These are phyloP conservation scores for Neurospora sp. DNA, from an alignment of 495 filamentous ascomycete genomes.

Conservation along the genomic window DNA sequence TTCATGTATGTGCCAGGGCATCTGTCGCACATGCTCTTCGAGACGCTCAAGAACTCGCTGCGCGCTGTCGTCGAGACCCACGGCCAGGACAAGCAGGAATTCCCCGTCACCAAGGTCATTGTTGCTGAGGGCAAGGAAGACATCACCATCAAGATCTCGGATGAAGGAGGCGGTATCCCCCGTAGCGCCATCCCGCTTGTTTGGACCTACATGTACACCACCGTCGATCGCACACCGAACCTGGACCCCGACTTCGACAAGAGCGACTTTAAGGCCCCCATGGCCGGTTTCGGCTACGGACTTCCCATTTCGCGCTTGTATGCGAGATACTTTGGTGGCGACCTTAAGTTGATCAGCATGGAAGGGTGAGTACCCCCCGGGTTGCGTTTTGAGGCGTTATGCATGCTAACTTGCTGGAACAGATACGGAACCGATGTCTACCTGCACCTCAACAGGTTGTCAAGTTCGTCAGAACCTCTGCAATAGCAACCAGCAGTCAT, in stretches of 20 bases:
- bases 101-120: conserved; percentile 93
- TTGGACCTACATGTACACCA: conserved; percentile 99
- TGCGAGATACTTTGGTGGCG: conserved; percentile 93
- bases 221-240: conserved; percentile 88
- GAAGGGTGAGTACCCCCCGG: conserved; percentile 64
- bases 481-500: conserved; percentile 98
- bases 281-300: conserved; percentile 97
- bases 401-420: background rate
- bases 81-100: conserved; percentile 88
- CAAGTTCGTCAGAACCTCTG: conserved; percentile 88
- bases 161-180: conserved; percentile 93
- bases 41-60: conserved; percentile 96
- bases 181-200: conserved; percentile 86
- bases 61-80: conserved; percentile 94
- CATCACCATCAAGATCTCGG: conserved; percentile 94
- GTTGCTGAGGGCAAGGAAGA: conserved; percentile 96
- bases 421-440: conserved; percentile 99
- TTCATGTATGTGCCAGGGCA: conserved; percentile 99
- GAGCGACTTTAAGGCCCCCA: conserved; percentile 98
- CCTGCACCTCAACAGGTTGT: conserved; percentile 90
- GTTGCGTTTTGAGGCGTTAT: background rate
- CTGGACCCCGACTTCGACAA: conserved; percentile 97
- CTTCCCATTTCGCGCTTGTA: conserved; percentile 89
- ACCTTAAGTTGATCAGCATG: conserved; percentile 97
- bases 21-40: conserved; percentile 97